Conservation (phyloP, 83 land plant genomes). For the Picea mariana region DNA sequence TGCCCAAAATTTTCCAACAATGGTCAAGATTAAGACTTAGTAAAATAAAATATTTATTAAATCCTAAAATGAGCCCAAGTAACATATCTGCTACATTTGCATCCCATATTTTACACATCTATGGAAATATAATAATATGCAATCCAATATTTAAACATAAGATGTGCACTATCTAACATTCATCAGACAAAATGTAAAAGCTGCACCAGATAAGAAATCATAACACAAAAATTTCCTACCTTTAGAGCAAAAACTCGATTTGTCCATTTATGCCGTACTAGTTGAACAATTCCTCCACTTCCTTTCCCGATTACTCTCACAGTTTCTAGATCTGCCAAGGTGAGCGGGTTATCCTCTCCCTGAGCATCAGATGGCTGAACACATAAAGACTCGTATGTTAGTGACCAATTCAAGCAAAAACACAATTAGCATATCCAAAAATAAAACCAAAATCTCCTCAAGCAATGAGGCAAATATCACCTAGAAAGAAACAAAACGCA, state of each 20-base stretch:
- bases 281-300: constrained; percentile 84
- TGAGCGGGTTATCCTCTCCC: constrained; percentile 67
- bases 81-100: neutral
- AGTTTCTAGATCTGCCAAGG: constrained; percentile 75
- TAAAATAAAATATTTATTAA: too few species aligned
- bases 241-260: constrained; percentile 83
- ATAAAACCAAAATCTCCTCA: constrained; percentile 1
- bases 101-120: neutral
- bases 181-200: neutral
- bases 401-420: neutral
- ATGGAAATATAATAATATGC: neutral
- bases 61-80: too few species aligned
- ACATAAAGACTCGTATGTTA: neutral
- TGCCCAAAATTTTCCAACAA: too few species aligned
- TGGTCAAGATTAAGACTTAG: too few species aligned
- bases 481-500: neutral
- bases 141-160: neutral
- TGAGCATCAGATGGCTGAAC: constrained; percentile 50
- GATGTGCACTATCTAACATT: neutral
- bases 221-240: constrained; percentile 31
- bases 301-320: constrained; percentile 93
- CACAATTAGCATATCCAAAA: neutral
- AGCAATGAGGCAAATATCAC: neutral
- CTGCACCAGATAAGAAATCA: neutral
- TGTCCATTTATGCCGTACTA: constrained; percentile 95